phyloP scores from a whole-genome alignment of 371 early-diverging fungal genomes.

The Apophysomyces ossiformis region DNA sequence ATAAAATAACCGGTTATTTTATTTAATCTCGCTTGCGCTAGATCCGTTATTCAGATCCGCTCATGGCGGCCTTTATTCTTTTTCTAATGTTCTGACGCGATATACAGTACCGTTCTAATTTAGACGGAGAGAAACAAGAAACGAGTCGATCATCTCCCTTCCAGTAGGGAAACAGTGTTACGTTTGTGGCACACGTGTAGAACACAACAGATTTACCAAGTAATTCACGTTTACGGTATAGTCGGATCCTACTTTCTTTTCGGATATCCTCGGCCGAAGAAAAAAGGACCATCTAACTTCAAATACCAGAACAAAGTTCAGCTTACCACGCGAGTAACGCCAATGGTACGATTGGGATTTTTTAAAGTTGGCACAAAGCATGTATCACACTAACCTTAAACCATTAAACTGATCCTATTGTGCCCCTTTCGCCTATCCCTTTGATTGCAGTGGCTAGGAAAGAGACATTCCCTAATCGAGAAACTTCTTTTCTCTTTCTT shows the following conservation, averaged over 20 bases:
- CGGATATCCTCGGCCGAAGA: background rate
- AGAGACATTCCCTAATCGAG: background rate
- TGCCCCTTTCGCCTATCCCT: background rate
- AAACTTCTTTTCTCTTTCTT: background rate
- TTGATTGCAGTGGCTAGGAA: background rate
- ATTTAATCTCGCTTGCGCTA: background rate
- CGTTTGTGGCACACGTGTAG: too few species aligned
- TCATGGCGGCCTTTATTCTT: too few species aligned
- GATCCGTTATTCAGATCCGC: background rate
- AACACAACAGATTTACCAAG: too few species aligned
- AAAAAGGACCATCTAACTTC: background rate
- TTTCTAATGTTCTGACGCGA: too few species aligned
- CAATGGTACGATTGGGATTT: background rate
- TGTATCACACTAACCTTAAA: conserved; percentile 1
- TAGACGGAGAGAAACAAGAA: too few species aligned
- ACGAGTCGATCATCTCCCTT: too few species aligned
- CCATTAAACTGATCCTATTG: background rate
- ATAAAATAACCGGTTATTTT: background rate
- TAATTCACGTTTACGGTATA: too few species aligned
- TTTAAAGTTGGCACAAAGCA: background rate
- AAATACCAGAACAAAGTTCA: background rate
- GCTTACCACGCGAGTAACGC: background rate
- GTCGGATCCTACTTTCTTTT: background rate
- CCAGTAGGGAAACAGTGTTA: too few species aligned
- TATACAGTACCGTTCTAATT: too few species aligned